phyloP scores from a whole-genome alignment of 2,329 filamentous ascomycete genomes.

The Phaeosphaeria sp. region DNA sequence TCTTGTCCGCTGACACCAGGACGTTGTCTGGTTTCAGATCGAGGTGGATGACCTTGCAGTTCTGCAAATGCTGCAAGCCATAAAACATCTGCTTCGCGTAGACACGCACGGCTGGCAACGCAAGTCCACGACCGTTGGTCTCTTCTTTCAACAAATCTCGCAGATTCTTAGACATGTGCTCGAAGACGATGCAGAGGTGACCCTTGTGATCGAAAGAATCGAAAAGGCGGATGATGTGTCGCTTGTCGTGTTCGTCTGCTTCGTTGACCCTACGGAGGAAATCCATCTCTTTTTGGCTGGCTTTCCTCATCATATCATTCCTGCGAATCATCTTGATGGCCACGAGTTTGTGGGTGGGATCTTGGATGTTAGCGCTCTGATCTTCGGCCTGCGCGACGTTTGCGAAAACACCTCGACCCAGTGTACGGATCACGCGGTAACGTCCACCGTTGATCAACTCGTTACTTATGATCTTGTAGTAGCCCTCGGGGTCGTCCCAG shows the following conservation, averaged over 20 bases:
- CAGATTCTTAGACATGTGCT: slow-evolving; percentile 83
- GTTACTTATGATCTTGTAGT: slow-evolving; percentile 93
- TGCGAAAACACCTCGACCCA: slow-evolving; percentile 96
- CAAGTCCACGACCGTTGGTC: slow-evolving; percentile 79
- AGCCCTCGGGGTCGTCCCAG: slow-evolving; percentile 91
- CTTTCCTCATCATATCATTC: slow-evolving; percentile 92
- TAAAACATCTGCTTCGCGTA: slow-evolving; percentile 96
- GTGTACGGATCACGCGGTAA: slow-evolving; percentile 84
- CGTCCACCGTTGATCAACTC: slow-evolving; percentile 85
- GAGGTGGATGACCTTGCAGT: slow-evolving; percentile 91
- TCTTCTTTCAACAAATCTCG: slow-evolving; percentile 96
- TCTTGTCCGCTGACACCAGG: slow-evolving; percentile 64
- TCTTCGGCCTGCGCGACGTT: slow-evolving; percentile 82
- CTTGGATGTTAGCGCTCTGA: slow-evolving; percentile 46
- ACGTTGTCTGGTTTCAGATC: slow-evolving; percentile 99
- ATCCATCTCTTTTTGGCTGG: slow-evolving; percentile 91
- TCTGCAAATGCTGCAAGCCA: slow-evolving; percentile 83
- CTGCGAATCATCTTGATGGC: slow-evolving; percentile 98
- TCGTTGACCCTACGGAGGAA: slow-evolving; percentile 88
- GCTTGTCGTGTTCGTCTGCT: slow-evolving; percentile 85
- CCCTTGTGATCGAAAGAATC: slow-evolving; percentile 91
- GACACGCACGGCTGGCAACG: slow-evolving; percentile 81
- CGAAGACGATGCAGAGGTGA: slow-evolving; percentile 95
- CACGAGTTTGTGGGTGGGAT: slow-evolving; percentile 64
- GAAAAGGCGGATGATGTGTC: slow-evolving; percentile 88